Base-by-base conservation (phyloP, 2,329 filamentous ascomycete species). In the Diaporthe sp. region DNA sequence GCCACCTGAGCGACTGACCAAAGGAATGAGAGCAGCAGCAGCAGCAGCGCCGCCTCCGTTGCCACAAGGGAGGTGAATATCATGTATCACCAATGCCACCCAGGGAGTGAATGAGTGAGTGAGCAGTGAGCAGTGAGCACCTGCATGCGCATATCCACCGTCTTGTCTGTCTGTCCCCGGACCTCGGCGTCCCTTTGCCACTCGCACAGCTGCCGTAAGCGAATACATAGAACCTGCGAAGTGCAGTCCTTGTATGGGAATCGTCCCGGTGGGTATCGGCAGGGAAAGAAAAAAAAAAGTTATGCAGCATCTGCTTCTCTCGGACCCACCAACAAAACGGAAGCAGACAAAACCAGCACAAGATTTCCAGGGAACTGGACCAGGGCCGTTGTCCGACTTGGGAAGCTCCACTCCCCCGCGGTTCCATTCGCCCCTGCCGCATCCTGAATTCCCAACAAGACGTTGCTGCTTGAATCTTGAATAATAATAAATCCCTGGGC, bases 371-470 rank as follows among this genome's bases (percentile, higher is more conserved):
- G 64, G 64, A 54, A 52, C 64, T 67, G 45, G 64, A 52, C 64
- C 64, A 38, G 64, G 64, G 47, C 64, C 64, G 64, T 30, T 38
- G 64, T 68, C 64, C 64, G 45, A 40, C 64, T 68, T 68, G 64
- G 64, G 64, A 68, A 68, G 64, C 64, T 68, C 64, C 64, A 68
- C 64, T 54, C 64, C 64, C 64, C 64, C 64, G 64, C 64, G 64
- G 64, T 68, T 68, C 64, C 64, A 68, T 68, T 68, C 64, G 64
- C 64, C 64, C 64, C 64, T 68, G 64, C 64, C 64, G 64, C 64
- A 68, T 68, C 64, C 47, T 68, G 47, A 68, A 68, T 68, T 68
- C 64, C 64, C 64, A 68, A 68, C 64, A 68, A 68, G 64, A 54
- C 47, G 33, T 40, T 54, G 47, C 64, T n/a, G 58, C 60, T 64